Base-by-base conservation (phyloP, 805 yeast genomes). In the Wickerhamiella kurtzmanii region DNA sequence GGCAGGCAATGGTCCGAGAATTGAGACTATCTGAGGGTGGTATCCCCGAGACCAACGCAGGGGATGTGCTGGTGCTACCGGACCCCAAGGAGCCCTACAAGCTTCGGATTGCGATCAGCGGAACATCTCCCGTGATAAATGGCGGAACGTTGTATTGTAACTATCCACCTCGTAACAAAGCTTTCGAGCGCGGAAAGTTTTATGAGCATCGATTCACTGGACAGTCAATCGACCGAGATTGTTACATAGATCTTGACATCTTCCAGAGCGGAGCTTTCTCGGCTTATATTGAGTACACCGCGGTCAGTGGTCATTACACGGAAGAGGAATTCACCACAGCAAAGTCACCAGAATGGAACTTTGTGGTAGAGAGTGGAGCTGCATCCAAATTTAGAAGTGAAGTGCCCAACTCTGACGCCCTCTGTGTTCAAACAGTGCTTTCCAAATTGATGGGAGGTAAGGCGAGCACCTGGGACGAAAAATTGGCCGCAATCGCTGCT, bases 401-500 rank as follows among this genome's bases (percentile, higher is more conserved):
- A 16, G 77, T 71, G 53, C 56, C 88, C 25, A 80, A 89, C 1
- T 72, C 88, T 58, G 84, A 88, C 58, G 73, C 88, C 6, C 73
- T 89, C 51, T 80, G 84, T 43, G 68, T 89, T 60, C 92, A 88
- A 63, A 76, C 95, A 1, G 79, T 92, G 37, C 76, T 89, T 3
- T 84, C 96, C 37, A 89, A 89, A 66, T 86, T 96, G 89, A 75
- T 88, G 66, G 46, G 41, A 25, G 96, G 96, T 1, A 72, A 76
- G 1, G 60, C 71, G 32, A 37, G 21, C 21, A 60, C 62, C 1
- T 89, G 97, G 97, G 75, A 76, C 48, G 60, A 64, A 1, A 67
- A 82, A 48, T 82, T 89, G 49, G 60, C 62, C 1, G 73, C 74
- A 41, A 73, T 89, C 41, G 65, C 79, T 15, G 60, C 65, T 6